phyloP scores from a whole-genome alignment of 306 rosid genomes.

The Purshia tridentata region DNA sequence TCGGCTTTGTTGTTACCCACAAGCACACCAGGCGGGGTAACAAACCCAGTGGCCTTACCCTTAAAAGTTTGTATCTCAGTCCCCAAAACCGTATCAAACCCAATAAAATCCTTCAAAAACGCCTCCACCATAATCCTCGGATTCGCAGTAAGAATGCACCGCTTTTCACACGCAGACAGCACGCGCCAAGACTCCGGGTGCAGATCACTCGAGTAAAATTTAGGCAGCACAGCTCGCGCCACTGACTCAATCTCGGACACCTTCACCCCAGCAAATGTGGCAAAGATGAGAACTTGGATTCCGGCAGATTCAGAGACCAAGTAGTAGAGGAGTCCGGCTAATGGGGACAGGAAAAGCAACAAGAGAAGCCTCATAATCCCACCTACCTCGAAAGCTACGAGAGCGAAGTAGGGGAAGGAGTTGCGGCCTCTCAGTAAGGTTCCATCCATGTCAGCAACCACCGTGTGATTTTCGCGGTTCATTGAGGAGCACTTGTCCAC shows the following conservation, averaged over 20 bases:
- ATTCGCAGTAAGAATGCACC: constrained; percentile 67
- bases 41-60: constrained; percentile 77
- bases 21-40: constrained; percentile 51
- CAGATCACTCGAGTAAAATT: constrained; percentile 58
- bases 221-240: constrained; percentile 77
- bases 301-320: constrained; percentile 73
- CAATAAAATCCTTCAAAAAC: constrained; percentile 62
- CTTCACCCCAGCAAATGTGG: constrained; percentile 56
- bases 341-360: constrained; percentile 53
- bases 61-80: constrained; percentile 48
- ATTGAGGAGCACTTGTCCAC: constrained; percentile 53
- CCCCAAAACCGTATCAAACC: constrained; percentile 68
- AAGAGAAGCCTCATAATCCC: constrained; percentile 66
- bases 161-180: constrained; percentile 60
- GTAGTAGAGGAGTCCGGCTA: constrained; percentile 71
- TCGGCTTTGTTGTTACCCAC: constrained; percentile 64
- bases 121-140: constrained; percentile 84
- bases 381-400: constrained; percentile 74
- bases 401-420: constrained; percentile 82
- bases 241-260: constrained; percentile 57
- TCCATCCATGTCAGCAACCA: constrained; percentile 90
- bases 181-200: constrained; percentile 74
- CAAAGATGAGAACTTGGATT: constrained; percentile 62
- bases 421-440: constrained; percentile 71
- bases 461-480: constrained; percentile 64